Conservation (phyloP, 345 rosid species). For the Boechera stricta region DNA sequence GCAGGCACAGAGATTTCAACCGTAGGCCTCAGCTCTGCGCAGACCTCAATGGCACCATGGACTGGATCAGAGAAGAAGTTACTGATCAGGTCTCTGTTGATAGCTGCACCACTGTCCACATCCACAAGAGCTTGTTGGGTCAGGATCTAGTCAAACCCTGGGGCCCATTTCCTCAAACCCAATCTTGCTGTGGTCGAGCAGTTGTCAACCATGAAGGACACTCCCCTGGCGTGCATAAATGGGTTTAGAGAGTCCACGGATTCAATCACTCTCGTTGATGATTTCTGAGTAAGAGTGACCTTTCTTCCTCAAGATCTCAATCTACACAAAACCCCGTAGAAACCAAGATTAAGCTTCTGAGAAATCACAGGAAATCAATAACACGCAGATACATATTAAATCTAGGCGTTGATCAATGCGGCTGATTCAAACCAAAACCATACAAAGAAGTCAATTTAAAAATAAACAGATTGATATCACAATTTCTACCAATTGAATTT, state of each 20-base stretch:
- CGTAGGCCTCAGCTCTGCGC: conserved; percentile 83
- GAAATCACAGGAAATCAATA: no score
- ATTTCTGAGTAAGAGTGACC: conserved; percentile 97
- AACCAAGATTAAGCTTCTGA: conserved; percentile 11
- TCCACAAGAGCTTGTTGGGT: conserved; percentile 84
- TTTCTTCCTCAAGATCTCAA: conserved; percentile 89
- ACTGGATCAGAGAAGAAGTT: conserved; percentile 88
- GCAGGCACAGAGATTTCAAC: conserved; percentile 86
- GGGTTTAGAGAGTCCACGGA: conserved; percentile 94
- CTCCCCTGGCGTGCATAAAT: conserved; percentile 96
- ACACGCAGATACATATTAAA: not conserved
- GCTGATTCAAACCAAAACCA: not conserved
- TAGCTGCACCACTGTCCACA: conserved; percentile 59
- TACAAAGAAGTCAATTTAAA: not conserved
- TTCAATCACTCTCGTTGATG: conserved; percentile 90
- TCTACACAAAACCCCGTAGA: conserved; percentile 49
- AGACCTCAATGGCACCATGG: conserved; percentile 83
- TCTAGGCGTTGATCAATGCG: not conserved
- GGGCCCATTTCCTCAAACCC: conserved; percentile 97
- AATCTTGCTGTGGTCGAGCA: conserved; percentile 93
- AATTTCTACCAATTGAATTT: not conserved
- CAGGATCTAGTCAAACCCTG: conserved; percentile 80
- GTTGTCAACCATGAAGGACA: conserved; percentile 95
- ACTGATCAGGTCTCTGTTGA: conserved; percentile 81
- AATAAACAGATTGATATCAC: not conserved